A percentile compares a stretch with the other conserved stretches of the same genome.
Evolutionary conservation across 2,329 filamentous ascomycete species (phyloP).

Genomic region (Paecilomyces variotii): DNA sequence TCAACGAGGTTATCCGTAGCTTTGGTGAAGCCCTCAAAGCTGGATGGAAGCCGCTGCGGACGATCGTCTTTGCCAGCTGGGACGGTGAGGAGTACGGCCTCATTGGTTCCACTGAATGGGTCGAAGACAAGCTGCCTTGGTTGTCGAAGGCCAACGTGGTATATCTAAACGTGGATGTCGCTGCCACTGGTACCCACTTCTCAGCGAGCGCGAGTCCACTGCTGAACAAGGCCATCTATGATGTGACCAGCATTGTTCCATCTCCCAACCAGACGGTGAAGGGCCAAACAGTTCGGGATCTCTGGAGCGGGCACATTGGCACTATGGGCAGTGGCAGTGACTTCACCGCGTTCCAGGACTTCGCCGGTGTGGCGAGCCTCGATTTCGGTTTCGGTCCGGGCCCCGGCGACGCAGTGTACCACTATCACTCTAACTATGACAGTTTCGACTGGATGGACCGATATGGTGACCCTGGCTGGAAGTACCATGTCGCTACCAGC

Average conservation of each 20-base stretch:
- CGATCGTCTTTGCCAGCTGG: constrained; percentile 85
- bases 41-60: constrained; percentile 79
- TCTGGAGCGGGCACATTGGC: constrained; percentile 54
- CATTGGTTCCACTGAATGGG: constrained; percentile 84
- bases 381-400: constrained; percentile 52
- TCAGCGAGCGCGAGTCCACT: constrained; percentile 62
- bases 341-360: constrained; percentile 68
- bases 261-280: constrained; percentile 66
- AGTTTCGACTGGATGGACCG: constrained; percentile 76
- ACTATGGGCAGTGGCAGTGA: constrained; percentile 68
- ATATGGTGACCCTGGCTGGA: constrained; percentile 59
- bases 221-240: constrained; percentile 63
- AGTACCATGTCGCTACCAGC: constrained; percentile 55
- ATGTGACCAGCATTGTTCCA: constrained; percentile 55
- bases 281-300: constrained; percentile 62
- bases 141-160: constrained; percentile 64
- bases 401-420: constrained; percentile 48
- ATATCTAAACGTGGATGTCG: constrained; percentile 81
- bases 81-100: constrained; percentile 81
- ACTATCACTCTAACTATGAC: constrained; percentile 81
- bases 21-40: constrained; percentile 63
- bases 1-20: constrained; percentile 70
- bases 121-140: constrained; percentile 83
- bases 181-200: constrained; percentile 59
- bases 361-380: constrained; percentile 57